Evolutionary conservation across 495 filamentous ascomycete species (phyloP), one percentile per base, ranked within the genome.

Genomic region (Aspergillus carlsbadensis): DNA sequence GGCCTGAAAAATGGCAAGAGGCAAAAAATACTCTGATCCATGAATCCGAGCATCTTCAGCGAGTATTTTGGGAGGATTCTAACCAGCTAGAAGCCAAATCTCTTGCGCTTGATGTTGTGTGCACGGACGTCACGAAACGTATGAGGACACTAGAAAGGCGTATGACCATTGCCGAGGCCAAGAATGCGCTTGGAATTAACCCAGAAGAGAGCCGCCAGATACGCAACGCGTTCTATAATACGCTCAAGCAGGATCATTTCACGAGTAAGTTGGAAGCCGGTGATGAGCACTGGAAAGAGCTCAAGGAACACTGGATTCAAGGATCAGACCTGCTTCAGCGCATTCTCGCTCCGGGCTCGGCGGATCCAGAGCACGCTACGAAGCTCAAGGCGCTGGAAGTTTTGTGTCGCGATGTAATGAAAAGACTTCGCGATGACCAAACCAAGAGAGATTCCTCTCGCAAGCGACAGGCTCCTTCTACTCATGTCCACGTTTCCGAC

Each of bases 71-170:
- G 40, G 54, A 65, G 6, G 76, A 84, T 35, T 80, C 83, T 41
- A 71, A 63, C 31, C 69, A 75, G 39, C 66, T 74, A 36, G 76
- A 81, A 45, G 66, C 75, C n/a, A 86, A 86, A 37, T 74, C 76
- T 17, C 78, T 89, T 47, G 86, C 89, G 1, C 73, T 94, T 7
- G 90, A 94, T 70, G 80, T 90, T 22, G 84, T 94, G 21, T 90
- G 87, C 62, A 85, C 78, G n/a, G 88, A 92, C 67, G 87, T 92
- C 44, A 91, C 87, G 8, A 94, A 94, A 69, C 75, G 86, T 21
- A 87, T 92, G 78, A 78, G 90, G 36, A 86, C 79, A 1, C 51
- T 82, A 26, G 78, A 82, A 51, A 73, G 73, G n/a, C 71, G 76
- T 24, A 84, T 92, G 75, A 86, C 83, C 3, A 80, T 91, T 42